Evolutionary conservation across 2,329 filamentous ascomycete genomes (phyloP).

Genomic region (Drechslerella dactyloides): DNA sequence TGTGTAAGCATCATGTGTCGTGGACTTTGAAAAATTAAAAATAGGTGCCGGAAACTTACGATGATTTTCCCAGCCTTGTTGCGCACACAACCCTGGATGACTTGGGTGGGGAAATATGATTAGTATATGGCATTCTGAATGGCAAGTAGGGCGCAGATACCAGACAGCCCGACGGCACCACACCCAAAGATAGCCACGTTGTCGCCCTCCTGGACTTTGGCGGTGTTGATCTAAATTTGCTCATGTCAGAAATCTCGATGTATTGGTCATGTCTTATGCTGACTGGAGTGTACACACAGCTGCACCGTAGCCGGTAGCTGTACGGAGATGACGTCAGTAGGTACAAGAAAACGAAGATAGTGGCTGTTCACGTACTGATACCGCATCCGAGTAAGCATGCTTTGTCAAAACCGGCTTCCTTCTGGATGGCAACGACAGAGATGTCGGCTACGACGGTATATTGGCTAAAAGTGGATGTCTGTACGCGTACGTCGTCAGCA

Average conservation of each 20-base stretch:
- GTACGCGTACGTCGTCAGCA: not conserved
- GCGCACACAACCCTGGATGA: conserved; percentile 89
- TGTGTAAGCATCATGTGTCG: conserved; percentile 1
- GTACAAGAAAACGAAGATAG: not conserved
- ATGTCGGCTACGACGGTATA: conserved; percentile 99
- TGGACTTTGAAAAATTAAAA: no score
- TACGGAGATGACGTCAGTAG: not conserved
- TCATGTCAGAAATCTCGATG: not conserved
- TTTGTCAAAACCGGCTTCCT: conserved; percentile 90
- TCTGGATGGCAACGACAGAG: conserved; percentile 91
- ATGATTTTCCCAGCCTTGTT: conserved; percentile 82
- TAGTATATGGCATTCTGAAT: not conserved
- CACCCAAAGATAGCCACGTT: conserved; percentile 93
- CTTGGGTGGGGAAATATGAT: conserved; percentile 57
- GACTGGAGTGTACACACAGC: conserved; percentile 63
- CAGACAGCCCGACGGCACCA: conserved; percentile 88
- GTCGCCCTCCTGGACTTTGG: conserved; percentile 85
- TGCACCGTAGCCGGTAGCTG: conserved; percentile 88
- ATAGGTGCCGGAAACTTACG: conserved; percentile 59
- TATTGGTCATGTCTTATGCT: not conserved
- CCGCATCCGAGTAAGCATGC: conserved; percentile 96
- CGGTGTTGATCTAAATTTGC: conserved; percentile 68
- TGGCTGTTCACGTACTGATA: conserved; percentile 66
- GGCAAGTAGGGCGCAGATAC: not conserved
- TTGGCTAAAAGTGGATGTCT: conserved; percentile 94